Evolutionary conservation across 345 rosid genomes (phyloP), one percentile per base, ranked within the genome.

Genomic region (Populus alba): DNA sequence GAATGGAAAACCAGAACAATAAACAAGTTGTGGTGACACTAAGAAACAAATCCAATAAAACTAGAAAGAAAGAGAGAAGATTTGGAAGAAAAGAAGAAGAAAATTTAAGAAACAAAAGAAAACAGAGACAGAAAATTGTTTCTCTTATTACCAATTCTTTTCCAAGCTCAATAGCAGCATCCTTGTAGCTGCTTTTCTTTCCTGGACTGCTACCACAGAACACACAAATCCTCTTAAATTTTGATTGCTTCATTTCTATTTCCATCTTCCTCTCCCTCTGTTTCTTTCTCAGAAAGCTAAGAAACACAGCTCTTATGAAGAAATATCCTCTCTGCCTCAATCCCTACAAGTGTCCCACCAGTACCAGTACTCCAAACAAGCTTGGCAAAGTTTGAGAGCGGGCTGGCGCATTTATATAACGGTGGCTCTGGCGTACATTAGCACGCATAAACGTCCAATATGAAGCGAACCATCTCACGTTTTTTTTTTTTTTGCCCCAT

Each of bases 171-270:
- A 82, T 43, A 27, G 85, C 85, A 78, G 85, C 81, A 55, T 82
- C 85, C 41, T 82, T 78, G 25, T 82, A 82, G 55, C 79, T 82
- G 27, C 62, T 78, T 53, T 82, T 82, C 65, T 82, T 82, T 8
- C 85, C 85, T 22, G 81, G 81, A 47, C 85, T 82, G 20, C 85
- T 82, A 23, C 85, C 85, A 65, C 85, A 82, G 15, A 82, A 82
- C 7, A 82, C 85, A 65, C 85, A 82, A 62, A 82, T 59, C 59
- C 81, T 78, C 39, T 78, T 82, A 79, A 82, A 82, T 74, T 75
- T 78, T 29, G 85, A 74, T 53, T 61, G 70, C 53, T 59, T 78
- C 65, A 70, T 74, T 39, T 82, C 84, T 31, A 16, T 74, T 1
- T 78, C 78, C 51, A 29, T 57, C 78, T 72, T 74, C 80, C 68